Evolutionary conservation across 306 rosid genomes (phyloP), one percentile per base, ranked within the genome.

Genomic region (Acacia crassicarpa): DNA sequence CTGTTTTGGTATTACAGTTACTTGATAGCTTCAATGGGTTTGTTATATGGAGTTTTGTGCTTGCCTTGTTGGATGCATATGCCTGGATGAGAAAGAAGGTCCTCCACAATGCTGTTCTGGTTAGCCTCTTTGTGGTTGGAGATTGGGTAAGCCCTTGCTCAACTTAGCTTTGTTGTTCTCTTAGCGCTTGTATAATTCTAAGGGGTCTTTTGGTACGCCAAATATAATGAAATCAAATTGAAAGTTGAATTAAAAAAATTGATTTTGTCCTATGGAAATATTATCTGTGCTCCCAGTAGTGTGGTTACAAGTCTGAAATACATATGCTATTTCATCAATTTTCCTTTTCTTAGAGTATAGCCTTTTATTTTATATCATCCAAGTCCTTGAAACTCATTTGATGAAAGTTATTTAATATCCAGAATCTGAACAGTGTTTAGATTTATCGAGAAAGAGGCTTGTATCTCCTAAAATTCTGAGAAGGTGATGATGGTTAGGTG

Each of bases 71-170:
- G 79, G 98, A 94, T 83, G 95, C 92, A 81, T 89, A 92, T 82
- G 93, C 97, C 71, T 84, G 91, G 85, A 75, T 77, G 88, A 90
- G 88, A 81, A 92, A 91, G 89, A 92, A 91, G 83, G 89, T 83
- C 85, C 89, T 94, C 80, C 97, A 88, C 83, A 92, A 92, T 43
- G 92, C 88, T 33, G 86, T 91, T 48, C 78, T 92, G 40, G 92
- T 94, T 83, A 94, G 98, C 91, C 98, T 94, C 87, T 94, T 89
- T 27, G 89, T 88, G 27, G 92, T 94, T 78, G 98, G 97, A 88
- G 98, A 94, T 79, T 94, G 98, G 98, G 98, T 94, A 73, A 89
- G 97, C 66, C 80, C 90, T 89, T 80, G 23, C 74, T 53, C 12
- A 61, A 62, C 68, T 23, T 25, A 80, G 81, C 45, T 75, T 40